phyloP scores from a whole-genome alignment of 2,329 filamentous ascomycete species.

The Verruconis gallopava region DNA sequence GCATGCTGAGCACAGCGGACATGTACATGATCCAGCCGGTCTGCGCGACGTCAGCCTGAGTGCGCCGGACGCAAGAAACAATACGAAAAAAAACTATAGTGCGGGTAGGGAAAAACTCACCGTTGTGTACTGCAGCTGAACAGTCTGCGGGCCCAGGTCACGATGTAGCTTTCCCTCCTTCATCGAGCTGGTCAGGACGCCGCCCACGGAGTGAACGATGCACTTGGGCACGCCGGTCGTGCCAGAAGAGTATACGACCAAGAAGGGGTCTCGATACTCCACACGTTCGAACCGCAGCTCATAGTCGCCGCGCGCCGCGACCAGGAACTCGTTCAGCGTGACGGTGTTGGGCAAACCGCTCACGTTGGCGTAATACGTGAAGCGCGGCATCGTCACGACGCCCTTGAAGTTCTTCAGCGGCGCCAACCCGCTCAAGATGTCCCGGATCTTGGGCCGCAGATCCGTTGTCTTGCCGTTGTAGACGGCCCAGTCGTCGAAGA shows the following conservation, averaged over 20 bases:
- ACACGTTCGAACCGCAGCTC: constrained; percentile 45
- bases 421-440: constrained; percentile 51
- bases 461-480: constrained; percentile 70
- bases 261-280: constrained; percentile 59
- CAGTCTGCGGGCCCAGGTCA: constrained; percentile 30
- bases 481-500: constrained; percentile 66
- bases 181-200: constrained; percentile 42
- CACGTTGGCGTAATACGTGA: constrained; percentile 47
- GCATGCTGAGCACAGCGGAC: constrained; percentile 42
- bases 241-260: constrained; percentile 66
- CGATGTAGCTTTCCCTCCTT: constrained; percentile 50
- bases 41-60: not conserved
- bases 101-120: constrained; percentile 17
- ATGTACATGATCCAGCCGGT: constrained; percentile 89
- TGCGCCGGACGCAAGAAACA: no score
- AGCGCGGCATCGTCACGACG: constrained; percentile 54
- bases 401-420: constrained; percentile 47
- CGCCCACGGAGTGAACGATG: constrained; percentile 66
- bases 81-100: no score
- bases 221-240: constrained; percentile 78
- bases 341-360: constrained; percentile 36
- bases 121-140: constrained; percentile 45
- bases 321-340: constrained; percentile 30
- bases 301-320: constrained; percentile 24
- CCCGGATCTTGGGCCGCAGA: constrained; percentile 56